Base-by-base conservation (phyloP, 257 asterid species). In the Solanum stenotomum region DNA sequence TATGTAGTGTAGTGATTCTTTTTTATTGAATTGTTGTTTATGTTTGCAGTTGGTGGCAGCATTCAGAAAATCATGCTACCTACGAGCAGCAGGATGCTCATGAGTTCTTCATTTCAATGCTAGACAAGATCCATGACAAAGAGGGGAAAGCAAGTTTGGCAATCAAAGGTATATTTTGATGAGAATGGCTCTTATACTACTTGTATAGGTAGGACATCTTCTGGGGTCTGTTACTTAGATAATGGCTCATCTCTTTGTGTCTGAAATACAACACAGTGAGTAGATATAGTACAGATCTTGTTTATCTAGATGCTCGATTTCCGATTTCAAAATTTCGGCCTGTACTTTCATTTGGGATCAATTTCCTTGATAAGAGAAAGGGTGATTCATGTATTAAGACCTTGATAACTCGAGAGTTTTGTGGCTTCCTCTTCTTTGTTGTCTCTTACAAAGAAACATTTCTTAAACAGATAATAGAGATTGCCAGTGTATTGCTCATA, bases 61-160 rank as follows among this genome's bases (percentile, higher is more conserved):
- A 97, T 90, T 96, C 99, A 14, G 92, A 96, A 65, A 94, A 97
- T 86, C 97, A 95, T 90, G 99, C 99, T 44, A 97, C 98, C 87
- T 97, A 97, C 44, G 98, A 96, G 88, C 98, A 97, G 84, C 99
- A 97, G 90, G 99, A 96, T 91, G 98, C 98, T 49, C 99, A 97
- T 87, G 99, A 97, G 83, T 97, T 97, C 91, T 94, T 97, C 93
- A 96, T 97, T 89, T 95, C 99, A 87, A 91, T 96, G 91, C 94
- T 96, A 68, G 98, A 95, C 79, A 98, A 95, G 76, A 94, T 96
- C 87, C 98, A 96, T 90, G 99, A 96, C 95, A 93, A 91, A 93
- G 91, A 91, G 98, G 94, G 88, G 90, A 86, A 89, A 92, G 92
- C 79, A 93, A 93, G 94, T 92, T 91, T 81, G 95, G 85, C 44